Conservation (phyloP, 331 rosid genomes). For the Saraca asoca region DNA sequence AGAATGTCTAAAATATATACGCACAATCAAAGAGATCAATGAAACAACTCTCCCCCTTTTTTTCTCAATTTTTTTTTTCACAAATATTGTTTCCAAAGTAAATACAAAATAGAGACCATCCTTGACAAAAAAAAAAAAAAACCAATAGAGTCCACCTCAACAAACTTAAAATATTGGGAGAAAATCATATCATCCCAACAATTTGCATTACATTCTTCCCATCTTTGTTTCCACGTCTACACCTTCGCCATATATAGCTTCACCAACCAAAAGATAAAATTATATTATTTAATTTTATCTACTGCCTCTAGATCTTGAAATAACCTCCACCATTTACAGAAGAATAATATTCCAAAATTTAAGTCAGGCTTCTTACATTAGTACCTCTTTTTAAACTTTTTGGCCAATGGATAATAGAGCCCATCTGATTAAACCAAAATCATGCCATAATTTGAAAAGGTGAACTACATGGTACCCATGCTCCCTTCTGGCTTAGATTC, state of each 20-base stretch:
- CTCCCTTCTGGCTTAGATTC: slow-evolving; percentile 68
- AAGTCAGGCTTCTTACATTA: slow-evolving; percentile 25
- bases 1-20: too few relatives aligned
- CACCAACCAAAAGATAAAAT: slow-evolving; percentile 23
- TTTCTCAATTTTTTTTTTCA: too few relatives aligned
- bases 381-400: slow-evolving; percentile 16
- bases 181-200: slow-evolving; percentile 27
- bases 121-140: too few relatives aligned
- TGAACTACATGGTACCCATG: slow-evolving; percentile 43
- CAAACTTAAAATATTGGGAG: slow-evolving; percentile 2
- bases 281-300: slow-evolving; percentile 17
- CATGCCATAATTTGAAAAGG: neutral
- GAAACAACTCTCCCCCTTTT: too few relatives aligned
- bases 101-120: too few relatives aligned
- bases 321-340: slow-evolving; percentile 46
- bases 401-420: slow-evolving; percentile 10
- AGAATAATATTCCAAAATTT: slow-evolving; percentile 29
- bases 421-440: slow-evolving; percentile 19
- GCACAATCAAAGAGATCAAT: too few relatives aligned
- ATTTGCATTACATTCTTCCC: slow-evolving; percentile 37
- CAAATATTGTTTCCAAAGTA: too few relatives aligned
- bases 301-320: slow-evolving; percentile 34
- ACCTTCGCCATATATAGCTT: slow-evolving; percentile 28
- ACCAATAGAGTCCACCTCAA: too few relatives aligned
- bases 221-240: slow-evolving; percentile 42